Conservation (phyloP, 495 filamentous ascomycete genomes). For the Pseudoneurospora amorphoporcata region DNA sequence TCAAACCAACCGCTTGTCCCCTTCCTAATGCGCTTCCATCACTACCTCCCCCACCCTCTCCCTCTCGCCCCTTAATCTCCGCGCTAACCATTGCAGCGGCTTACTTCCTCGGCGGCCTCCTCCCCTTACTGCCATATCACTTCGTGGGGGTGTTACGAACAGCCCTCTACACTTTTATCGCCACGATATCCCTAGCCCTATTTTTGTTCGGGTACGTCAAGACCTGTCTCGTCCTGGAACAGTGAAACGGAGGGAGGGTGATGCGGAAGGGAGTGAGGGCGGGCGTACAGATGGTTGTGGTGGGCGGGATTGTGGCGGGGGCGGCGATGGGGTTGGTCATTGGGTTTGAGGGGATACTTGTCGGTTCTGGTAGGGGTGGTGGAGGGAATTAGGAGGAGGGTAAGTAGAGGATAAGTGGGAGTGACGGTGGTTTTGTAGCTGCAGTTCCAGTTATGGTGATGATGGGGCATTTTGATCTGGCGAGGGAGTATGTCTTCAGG, state of each 20-base stretch:
- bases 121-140: too few relatives aligned
- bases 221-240: slow-evolving; percentile 28
- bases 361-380: neutral
- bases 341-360: slow-evolving; percentile 9
- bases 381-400: neutral
- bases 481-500: neutral
- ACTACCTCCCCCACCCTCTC: too few relatives aligned
- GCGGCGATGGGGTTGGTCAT: slow-evolving; percentile 36
- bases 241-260: slow-evolving; percentile 14
- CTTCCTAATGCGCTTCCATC: too few relatives aligned
- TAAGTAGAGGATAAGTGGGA: neutral
- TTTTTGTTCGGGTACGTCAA: slow-evolving; percentile 45
- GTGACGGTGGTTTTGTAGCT: neutral
- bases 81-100: too few relatives aligned
- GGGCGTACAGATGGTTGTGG: slow-evolving; percentile 29
- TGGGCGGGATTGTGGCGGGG: slow-evolving; percentile 31
- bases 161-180: too few relatives aligned
- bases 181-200: too few relatives aligned
- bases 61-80: too few relatives aligned
- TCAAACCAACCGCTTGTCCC: too few relatives aligned
- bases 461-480: neutral
- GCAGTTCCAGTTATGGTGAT: neutral
- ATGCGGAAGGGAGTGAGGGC: slow-evolving; percentile 21
- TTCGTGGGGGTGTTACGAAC: too few relatives aligned
- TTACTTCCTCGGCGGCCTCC: too few relatives aligned